Conservation (phyloP, 441 rosid species). For the Isatis lusitanica region DNA sequence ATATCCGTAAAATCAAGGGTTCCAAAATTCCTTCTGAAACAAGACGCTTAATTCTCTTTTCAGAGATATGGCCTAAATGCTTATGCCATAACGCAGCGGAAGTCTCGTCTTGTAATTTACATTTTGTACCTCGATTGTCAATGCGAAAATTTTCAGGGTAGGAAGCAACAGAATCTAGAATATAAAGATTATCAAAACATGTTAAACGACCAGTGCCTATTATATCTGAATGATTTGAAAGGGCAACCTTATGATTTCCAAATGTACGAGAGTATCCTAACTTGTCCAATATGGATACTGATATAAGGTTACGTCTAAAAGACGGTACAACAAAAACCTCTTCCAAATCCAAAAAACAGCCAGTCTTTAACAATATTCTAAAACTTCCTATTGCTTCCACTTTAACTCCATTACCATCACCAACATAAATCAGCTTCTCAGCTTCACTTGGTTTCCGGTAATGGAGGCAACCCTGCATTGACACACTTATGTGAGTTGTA, state of each 20-base stretch:
- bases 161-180: neutral
- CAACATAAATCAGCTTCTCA: neutral
- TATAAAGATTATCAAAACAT: neutral
- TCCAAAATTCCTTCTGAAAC: neutral
- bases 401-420: neutral
- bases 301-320: neutral
- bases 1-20: neutral
- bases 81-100: neutral
- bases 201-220: neutral
- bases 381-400: neutral
- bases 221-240: neutral
- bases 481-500: neutral
- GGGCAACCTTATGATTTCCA: neutral
- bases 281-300: neutral
- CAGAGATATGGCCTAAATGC: neutral
- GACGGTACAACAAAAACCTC: neutral
- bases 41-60: neutral
- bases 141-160: neutral
- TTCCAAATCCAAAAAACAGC: neutral
- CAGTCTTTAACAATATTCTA: neutral
- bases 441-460: neutral
- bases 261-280: neutral
- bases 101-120: neutral
- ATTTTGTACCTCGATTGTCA: neutral
- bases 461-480: neutral